Evolutionary conservation across 202 grass and related monocot species (phyloP), one percentile per base, ranked within the genome.

Genomic region (Panicum hallii): DNA sequence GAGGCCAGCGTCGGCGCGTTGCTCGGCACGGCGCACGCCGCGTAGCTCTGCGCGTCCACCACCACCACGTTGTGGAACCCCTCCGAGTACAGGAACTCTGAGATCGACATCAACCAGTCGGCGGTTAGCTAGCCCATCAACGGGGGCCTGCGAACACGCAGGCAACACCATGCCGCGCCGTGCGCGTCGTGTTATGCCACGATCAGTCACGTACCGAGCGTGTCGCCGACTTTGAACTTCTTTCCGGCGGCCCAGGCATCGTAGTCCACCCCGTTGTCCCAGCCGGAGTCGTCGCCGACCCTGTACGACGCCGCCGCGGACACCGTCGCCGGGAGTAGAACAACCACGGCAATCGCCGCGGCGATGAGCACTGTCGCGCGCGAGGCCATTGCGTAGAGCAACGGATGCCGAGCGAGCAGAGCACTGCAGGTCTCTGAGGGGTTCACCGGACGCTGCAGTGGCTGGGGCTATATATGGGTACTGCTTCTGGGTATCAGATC

Each of bases 161-260:
- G 36, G 36, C 36, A 4, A 36, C 36, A 36, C 36, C 36, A 36
- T 36, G 36, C 36, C 36, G 36, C 36, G 36, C 36, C 36, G 1
- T 36, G 36, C 36, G 32, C 2, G 32, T 32, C 2, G 2, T 32
- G 32, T 3, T 3, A 32, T 32, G 32, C 32, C 32, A 32, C 32
- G 36, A 3, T 3, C 36, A 38, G 36, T 38, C 36, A 38, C 36
- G 36, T 3, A 49, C 88, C 73, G 55, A 90, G 88, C 14, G 72
- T 82, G 83, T 90, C 83, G 55, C 88, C 88, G 74, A 86, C 72
- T 19, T 16, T 52, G 83, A 90, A 86, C 63, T 19, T n/a, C 45
- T 90, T 86, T 83, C 78, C 79, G 8, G 9, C 2, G 57, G 83
- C 83, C 83, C 88, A 86, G 9, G 43, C 64, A 9, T 9, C 7